Evolutionary conservation across 306 rosid genomes (phyloP).

Genomic region (Begonia loranthoides): DNA sequence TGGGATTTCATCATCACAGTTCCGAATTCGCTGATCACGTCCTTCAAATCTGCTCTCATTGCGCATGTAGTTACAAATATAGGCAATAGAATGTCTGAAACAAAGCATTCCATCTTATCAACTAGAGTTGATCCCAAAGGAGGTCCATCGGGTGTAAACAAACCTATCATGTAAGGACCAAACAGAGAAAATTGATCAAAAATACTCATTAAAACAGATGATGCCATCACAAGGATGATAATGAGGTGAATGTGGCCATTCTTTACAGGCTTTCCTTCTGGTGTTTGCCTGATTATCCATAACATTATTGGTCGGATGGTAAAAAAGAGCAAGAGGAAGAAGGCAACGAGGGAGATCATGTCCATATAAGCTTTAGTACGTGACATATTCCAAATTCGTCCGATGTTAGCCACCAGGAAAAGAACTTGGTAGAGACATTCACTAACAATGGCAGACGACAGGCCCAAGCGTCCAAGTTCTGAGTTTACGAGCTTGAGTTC

Average conservation of each 20-base stretch:
- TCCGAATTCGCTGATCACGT: background rate
- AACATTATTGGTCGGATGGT: conserved; percentile 6
- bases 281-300: conserved; percentile 16
- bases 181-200: conserved; percentile 16
- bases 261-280: conserved; percentile 14
- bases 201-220: conserved; percentile 1
- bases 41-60: conserved; percentile 26
- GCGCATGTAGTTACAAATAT: conserved; percentile 28
- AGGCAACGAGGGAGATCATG: background rate
- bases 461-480: conserved; percentile 9
- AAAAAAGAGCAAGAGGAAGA: background rate
- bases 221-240: conserved; percentile 12
- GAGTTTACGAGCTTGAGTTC: conserved; percentile 10
- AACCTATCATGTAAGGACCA: conserved; percentile 48
- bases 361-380: background rate
- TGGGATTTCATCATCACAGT: background rate
- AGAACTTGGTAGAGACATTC: conserved; percentile 1
- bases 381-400: background rate
- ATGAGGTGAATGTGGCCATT: background rate
- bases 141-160: conserved; percentile 55
- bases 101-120: conserved; percentile 25
- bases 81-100: conserved; percentile 29
- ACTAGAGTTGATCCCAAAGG: conserved; percentile 48
- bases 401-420: background rate
- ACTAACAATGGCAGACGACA: conserved; percentile 4